Percentiles rank a stretch among this genome's conserved stretches.
Evolutionary conservation across 2,329 filamentous ascomycete genomes (phyloP).

Genomic region (Biscogniauxia sp.): DNA sequence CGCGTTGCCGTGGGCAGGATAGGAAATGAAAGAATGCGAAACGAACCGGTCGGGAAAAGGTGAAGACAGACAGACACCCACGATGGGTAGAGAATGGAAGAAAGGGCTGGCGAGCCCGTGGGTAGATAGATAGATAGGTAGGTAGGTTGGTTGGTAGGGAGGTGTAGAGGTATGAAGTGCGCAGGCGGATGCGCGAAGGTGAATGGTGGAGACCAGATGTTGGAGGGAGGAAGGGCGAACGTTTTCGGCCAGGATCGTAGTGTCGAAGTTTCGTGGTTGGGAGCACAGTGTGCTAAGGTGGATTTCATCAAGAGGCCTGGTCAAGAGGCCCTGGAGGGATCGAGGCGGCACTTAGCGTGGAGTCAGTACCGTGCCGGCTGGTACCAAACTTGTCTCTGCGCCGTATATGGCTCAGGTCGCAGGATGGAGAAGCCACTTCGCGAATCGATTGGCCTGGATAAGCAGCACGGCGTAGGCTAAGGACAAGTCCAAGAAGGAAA

Average conservation of each 20-base stretch:
- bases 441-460: slow-evolving; percentile 1
- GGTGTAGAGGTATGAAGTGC: slow-evolving; percentile 8
- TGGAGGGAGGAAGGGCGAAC: slow-evolving; percentile 6
- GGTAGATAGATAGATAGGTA: slow-evolving; percentile 7
- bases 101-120: slow-evolving; percentile 12
- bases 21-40: neutral
- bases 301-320: neutral
- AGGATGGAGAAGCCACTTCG: neutral
- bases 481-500: neutral
- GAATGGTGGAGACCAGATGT: slow-evolving; percentile 19
- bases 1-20: neutral
- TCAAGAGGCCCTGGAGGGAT: neutral
- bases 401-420: neutral
- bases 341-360: neutral
- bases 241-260: slow-evolving; percentile 19
- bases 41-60: neutral
- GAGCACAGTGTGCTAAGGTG: slow-evolving; percentile 6
- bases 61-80: neutral
- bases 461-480: neutral
- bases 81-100: slow-evolving; percentile 8
- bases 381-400: neutral
- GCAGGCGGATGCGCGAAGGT: slow-evolving; percentile 14
- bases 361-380: neutral
- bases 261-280: slow-evolving; percentile 13
- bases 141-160: slow-evolving; percentile 11